These are phyloP conservation scores for Aquilaria yunnanensis DNA, from an alignment of 345 rosid genomes.

Conservation along the genomic window DNA sequence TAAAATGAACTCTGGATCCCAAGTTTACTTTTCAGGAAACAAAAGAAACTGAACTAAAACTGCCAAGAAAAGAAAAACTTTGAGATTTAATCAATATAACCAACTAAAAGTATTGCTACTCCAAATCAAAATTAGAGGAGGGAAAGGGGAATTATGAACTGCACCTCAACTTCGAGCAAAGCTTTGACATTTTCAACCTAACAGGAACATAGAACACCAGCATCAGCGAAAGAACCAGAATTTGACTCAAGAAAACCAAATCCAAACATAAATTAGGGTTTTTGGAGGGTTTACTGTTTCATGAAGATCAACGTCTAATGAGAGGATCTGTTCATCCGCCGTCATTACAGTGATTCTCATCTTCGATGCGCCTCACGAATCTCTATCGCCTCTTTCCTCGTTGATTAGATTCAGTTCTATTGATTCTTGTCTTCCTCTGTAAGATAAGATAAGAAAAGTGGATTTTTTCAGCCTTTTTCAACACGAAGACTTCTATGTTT, in stretches of 20 bases:
- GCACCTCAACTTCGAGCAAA: slow-evolving; percentile 94
- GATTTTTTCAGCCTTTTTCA: too few relatives aligned
- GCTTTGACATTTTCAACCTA: slow-evolving; percentile 97
- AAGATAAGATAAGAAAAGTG: too few relatives aligned
- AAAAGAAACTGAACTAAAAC: slow-evolving; percentile 5
- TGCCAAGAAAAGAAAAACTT: neutral
- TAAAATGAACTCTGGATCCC: neutral
- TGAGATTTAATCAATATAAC: neutral
- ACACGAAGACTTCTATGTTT: too few relatives aligned
- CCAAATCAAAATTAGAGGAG: neutral
- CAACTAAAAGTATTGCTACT: neutral
- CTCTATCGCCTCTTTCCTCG: slow-evolving; percentile 7
- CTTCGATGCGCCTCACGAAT: slow-evolving; percentile 2
- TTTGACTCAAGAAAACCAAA: neutral
- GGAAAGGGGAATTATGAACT: neutral
- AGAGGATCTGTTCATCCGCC: slow-evolving; percentile 74
- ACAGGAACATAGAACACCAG: neutral
- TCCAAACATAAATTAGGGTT: slow-evolving; percentile 23
- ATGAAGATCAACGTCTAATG: slow-evolving; percentile 75
- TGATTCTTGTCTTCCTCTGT: neutral
- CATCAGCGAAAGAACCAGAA: slow-evolving; percentile 12
- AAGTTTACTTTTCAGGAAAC: slow-evolving; percentile 10
- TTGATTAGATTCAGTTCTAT: neutral
- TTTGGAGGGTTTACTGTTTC: slow-evolving; percentile 49
- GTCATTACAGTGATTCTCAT: slow-evolving; percentile 97